Evolutionary conservation across 2,329 filamentous ascomycete genomes (phyloP), one percentile per base, ranked within the genome.

Genomic region (Thelonectria olida): DNA sequence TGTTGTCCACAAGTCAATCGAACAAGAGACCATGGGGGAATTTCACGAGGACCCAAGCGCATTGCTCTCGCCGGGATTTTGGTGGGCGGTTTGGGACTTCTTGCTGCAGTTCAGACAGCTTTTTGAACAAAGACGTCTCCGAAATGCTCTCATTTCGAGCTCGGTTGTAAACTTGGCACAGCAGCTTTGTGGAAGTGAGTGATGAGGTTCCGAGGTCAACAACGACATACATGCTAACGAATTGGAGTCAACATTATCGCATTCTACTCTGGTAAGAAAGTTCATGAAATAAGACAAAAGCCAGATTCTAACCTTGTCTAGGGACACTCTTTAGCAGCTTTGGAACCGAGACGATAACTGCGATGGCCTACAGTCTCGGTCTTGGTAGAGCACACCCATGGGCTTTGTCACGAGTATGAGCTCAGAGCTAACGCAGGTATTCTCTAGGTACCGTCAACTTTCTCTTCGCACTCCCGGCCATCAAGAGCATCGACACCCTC

Each of bases 381-480:
- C 55, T 53, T 3, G 55, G 55, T 58, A 47, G 48, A 6, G 25
- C 38, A 13, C 7, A 6, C n/a, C 9, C 19, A n/a, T n/a, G n/a
- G n/a, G n/a, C 10, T 4, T 12, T 34, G n/a, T n/a, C n/a, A n/a
- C 17, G 1, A 8, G 8, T 6, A 34, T 34, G 15, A 4, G n/a
- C 8, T 10, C 8, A 5, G n/a, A 7, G 9, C 28, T 58, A 13
- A 58, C 42, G 8, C 0, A 12, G 2, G 7, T 10, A 13, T 2
- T 22, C 15, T 23, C 13, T 2, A 75, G 71, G 79, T 0, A 76
- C 75, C 10, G 72, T 81, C 6, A 81, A 81, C 49, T 81, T 81
- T 53, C 13, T 79, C 17, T 82, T 79, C 34, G 77, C 75, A 1
- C 71, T 81, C 1, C 75, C 75, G 2, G 77, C 77, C 7, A 76